These are phyloP conservation scores for Cladorrhinum sp. DNA, from an alignment of 2,329 filamentous ascomycete genomes.

Conservation along the genomic window DNA sequence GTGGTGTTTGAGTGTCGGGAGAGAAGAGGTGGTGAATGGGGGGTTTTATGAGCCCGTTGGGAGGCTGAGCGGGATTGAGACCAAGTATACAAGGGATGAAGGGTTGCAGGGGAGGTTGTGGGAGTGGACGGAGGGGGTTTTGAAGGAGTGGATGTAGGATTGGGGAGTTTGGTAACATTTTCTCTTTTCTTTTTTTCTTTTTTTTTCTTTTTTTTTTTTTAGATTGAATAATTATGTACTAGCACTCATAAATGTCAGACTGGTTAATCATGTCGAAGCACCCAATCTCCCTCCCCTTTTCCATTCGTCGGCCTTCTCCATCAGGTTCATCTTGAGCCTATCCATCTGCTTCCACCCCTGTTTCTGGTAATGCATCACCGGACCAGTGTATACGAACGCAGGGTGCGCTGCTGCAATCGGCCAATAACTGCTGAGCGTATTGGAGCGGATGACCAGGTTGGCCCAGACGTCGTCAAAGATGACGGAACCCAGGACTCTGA, in stretches of 20 bases:
- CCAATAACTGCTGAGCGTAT: neutral
- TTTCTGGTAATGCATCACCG: neutral
- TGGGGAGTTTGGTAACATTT: no score
- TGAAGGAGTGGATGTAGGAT: neutral
- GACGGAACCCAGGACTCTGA: neutral
- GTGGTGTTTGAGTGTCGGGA: constrained; percentile 38
- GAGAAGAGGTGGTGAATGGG: constrained; percentile 28
- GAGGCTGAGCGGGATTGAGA: constrained; percentile 17
- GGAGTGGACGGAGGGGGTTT: constrained; percentile 33
- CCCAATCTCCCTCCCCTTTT: neutral
- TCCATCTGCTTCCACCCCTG: neutral
- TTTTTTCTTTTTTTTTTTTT: no score
- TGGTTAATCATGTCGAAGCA: no score
- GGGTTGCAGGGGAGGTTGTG: constrained; percentile 29
- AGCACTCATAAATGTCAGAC: no score
- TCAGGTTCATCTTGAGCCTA: neutral
- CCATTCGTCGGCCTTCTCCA: neutral
- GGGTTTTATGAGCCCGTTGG: constrained; percentile 37
- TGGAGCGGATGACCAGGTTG: neutral
- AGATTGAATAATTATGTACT: no score
- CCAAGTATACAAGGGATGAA: constrained; percentile 23
- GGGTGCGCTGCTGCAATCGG: neutral
- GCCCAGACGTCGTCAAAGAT: neutral
- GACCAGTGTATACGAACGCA: neutral
- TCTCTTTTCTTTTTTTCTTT: no score